Evolutionary conservation across 2,329 filamentous ascomycete species (phyloP).

Genomic region (Apiospora malaysiana): DNA sequence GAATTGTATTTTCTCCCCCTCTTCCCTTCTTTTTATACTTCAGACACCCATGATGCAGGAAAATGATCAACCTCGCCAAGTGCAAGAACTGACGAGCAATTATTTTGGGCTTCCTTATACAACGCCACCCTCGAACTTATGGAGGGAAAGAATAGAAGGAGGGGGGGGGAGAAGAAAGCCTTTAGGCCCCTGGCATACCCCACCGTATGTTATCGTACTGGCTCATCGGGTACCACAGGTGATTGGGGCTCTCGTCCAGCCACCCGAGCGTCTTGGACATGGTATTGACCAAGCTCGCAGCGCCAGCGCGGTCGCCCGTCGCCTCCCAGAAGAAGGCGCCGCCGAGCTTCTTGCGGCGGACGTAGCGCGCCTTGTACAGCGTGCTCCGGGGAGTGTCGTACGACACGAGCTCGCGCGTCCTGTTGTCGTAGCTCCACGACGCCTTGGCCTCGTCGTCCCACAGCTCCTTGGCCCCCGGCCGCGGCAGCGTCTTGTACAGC

Average conservation of each 20-base stretch:
- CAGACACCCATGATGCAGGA: too few relatives aligned
- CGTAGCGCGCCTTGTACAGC: conserved; percentile 66
- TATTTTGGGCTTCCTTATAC: too few relatives aligned
- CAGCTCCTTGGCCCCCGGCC: conserved; percentile 59
- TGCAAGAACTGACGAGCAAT: too few relatives aligned
- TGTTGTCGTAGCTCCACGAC: conserved; percentile 73
- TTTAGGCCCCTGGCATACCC: neutral
- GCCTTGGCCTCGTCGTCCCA: conserved; percentile 65
- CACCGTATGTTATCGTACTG: conserved; percentile 62
- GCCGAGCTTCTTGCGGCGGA: conserved; percentile 65
- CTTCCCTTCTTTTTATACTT: too few relatives aligned
- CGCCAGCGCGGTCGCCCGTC: conserved; percentile 64
- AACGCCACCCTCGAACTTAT: too few relatives aligned
- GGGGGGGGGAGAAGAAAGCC: neutral
- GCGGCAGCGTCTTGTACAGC: conserved; percentile 76
- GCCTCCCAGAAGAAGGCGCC: conserved; percentile 89
- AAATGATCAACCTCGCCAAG: too few relatives aligned
- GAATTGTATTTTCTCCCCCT: neutral
- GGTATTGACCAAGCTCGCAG: conserved; percentile 63
- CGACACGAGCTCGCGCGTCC: conserved; percentile 66
- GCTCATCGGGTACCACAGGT: conserved; percentile 61
- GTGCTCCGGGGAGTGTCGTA: conserved; percentile 70
- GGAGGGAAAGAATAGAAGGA: neutral
- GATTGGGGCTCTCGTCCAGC: conserved; percentile 57
- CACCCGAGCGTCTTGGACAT: conserved; percentile 52